Evolutionary conservation across 148 eudicot species (phyloP).

Genomic region (Vaccinium corymbosum): DNA sequence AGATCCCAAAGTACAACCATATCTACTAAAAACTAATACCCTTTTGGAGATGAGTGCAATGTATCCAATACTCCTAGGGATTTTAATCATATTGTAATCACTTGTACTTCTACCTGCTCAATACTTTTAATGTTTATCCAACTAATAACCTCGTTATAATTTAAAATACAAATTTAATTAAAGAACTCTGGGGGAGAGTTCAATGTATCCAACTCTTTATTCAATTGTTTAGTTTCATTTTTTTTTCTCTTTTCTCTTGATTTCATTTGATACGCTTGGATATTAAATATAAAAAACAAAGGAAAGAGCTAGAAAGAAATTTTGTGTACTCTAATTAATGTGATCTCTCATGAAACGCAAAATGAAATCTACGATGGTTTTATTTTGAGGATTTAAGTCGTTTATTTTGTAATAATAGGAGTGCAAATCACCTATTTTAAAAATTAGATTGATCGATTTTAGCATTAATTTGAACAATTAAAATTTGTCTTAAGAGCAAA

Average conservation of each 20-base stretch:
- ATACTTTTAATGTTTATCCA: background rate
- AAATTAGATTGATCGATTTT: background rate
- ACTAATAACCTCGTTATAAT: background rate
- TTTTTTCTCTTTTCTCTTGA: background rate
- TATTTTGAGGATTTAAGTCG: background rate
- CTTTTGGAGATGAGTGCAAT: background rate
- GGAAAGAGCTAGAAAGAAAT: background rate
- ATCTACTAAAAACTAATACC: background rate
- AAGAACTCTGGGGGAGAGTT: background rate
- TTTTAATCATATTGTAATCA: background rate
- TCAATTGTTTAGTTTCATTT: background rate
- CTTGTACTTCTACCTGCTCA: background rate
- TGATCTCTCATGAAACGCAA: background rate
- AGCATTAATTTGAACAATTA: background rate
- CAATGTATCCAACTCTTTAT: background rate
- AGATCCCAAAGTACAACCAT: conserved; percentile 3
- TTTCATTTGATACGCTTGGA: background rate
- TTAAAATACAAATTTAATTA: background rate
- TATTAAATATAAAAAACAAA: background rate
- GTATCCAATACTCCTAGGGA: background rate
- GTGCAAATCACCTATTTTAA: background rate
- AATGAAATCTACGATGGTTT: background rate
- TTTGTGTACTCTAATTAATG: background rate
- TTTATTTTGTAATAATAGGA: background rate
- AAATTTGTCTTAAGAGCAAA: too few relatives aligned